These are phyloP conservation scores for Neospora caninum DNA, from an alignment of 169 alveolate genomes.

Conservation along the genomic window DNA sequence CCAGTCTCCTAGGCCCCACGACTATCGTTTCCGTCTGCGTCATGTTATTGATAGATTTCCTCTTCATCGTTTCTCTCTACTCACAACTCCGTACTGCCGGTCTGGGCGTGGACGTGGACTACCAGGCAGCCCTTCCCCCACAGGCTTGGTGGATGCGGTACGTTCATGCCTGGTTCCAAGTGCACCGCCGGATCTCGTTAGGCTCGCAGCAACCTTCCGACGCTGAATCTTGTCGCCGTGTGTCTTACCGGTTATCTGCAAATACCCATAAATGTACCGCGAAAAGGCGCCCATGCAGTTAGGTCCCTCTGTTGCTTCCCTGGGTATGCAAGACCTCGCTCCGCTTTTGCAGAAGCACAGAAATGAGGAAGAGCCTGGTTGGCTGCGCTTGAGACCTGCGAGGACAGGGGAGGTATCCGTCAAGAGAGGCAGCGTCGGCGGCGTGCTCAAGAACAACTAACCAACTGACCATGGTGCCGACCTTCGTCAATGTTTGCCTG, in stretches of 20 bases:
- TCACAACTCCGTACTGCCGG: slow-evolving; percentile 20
- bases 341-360: no score
- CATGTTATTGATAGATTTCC: slow-evolving; percentile 71
- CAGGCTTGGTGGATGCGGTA: slow-evolving; percentile 89
- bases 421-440: no score
- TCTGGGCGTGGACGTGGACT: slow-evolving; percentile 73
- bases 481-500: background rate
- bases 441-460: no score
- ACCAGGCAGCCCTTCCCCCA: slow-evolving; percentile 74
- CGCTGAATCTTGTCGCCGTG: background rate
- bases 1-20: slow-evolving; percentile 86
- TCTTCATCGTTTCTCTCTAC: slow-evolving; percentile 26
- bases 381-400: no score
- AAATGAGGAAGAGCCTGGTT: no score
- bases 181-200: background rate
- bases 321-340: no score
- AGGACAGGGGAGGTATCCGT: no score
- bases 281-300: no score
- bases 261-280: no score
- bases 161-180: background rate
- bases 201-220: background rate
- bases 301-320: no score
- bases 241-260: no score
- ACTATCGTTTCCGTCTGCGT: slow-evolving; percentile 81
- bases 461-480: no score